Conservation (phyloP, 331 rosid genomes). For the Ulmus americana region DNA sequence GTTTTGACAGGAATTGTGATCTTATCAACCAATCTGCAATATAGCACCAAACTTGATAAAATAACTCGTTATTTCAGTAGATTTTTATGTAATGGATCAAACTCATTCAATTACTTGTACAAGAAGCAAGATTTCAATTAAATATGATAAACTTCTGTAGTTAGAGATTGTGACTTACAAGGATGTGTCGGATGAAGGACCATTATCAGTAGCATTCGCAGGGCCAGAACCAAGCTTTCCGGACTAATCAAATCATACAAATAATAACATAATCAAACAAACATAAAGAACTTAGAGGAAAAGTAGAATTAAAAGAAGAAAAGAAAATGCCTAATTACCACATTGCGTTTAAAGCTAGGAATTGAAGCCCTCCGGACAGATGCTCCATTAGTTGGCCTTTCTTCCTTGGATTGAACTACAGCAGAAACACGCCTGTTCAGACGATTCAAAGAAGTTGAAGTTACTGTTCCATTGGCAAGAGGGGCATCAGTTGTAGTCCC, state of each 20-base stretch:
- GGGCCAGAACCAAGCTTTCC: slow-evolving; percentile 35
- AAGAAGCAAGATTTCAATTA: not conserved
- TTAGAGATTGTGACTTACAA: slow-evolving; percentile 36
- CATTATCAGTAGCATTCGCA: slow-evolving; percentile 30
- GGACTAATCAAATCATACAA: slow-evolving; percentile 34
- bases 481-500: slow-evolving; percentile 36
- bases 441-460: slow-evolving; percentile 22
- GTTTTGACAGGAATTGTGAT: slow-evolving; percentile 36
- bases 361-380: slow-evolving; percentile 29
- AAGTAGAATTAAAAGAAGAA: not conserved
- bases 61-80: slow-evolving; percentile 9
- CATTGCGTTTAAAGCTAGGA: slow-evolving; percentile 32
- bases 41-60: slow-evolving; percentile 17
- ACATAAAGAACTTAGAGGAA: not conserved
- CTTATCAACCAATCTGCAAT: slow-evolving; percentile 54
- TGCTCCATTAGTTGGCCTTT: slow-evolving; percentile 31
- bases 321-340: slow-evolving; percentile 30
- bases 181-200: slow-evolving; percentile 37
- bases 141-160: not conserved
- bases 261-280: slow-evolving; percentile 2
- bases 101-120: no score
- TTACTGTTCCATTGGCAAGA: slow-evolving; percentile 26
- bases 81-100: not conserved
- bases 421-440: slow-evolving; percentile 39
- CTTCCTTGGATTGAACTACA: slow-evolving; percentile 44